Conservation (phyloP, 106 monocot genomes). For the Acorus gramineus region DNA sequence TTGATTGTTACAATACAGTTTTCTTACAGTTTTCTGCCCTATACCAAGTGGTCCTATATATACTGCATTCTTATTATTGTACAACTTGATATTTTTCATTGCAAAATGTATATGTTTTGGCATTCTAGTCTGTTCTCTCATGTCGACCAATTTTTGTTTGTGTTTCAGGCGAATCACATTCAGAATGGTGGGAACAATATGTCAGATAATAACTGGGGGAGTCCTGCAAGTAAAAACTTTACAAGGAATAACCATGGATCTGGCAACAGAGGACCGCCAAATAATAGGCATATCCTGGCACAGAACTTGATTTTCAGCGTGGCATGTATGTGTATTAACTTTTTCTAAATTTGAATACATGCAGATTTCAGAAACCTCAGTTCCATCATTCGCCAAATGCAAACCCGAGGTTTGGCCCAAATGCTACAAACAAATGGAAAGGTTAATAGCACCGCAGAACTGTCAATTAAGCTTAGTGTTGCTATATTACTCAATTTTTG, state of each 20-base stretch:
- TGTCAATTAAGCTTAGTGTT: neutral
- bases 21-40: too few relatives aligned
- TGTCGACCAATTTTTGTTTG: neutral
- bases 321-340: neutral
- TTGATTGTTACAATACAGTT: too few relatives aligned
- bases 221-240: conserved; percentile 3
- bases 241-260: conserved; percentile 6
- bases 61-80: too few relatives aligned
- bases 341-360: neutral
- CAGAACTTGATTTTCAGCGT: neutral
- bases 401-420: conserved; percentile 9
- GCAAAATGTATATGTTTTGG: neutral
- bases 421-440: conserved; percentile 11
- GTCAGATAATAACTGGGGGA: neutral
- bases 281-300: conserved; percentile 6
- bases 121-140: neutral
- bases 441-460: conserved; percentile 5
- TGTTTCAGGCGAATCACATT: conserved; percentile 10
- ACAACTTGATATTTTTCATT: too few relatives aligned
- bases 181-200: neutral
- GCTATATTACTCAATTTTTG: too few relatives aligned
- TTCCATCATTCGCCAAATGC: conserved; percentile 7
- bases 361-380: conserved; percentile 33
- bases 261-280: conserved; percentile 7
- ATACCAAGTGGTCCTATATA: too few relatives aligned